phyloP scores from a whole-genome alignment of 2,329 filamentous ascomycete genomes.

The Venturia nashicola region DNA sequence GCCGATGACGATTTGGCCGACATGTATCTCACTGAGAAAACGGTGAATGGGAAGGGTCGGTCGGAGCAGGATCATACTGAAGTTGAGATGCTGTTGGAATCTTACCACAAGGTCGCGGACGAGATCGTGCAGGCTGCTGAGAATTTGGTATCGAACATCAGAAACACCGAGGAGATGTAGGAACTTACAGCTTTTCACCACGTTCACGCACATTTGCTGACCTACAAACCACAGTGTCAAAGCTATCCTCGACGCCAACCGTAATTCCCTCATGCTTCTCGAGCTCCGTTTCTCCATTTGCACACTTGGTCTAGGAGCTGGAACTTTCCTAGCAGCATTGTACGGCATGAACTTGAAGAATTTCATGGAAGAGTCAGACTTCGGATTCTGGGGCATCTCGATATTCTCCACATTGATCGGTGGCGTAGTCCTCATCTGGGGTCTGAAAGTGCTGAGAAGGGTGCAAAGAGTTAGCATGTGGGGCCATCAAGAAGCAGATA shows the following conservation, averaged over 20 bases:
- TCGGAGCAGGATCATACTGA: conserved; percentile 85
- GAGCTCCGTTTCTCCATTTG: conserved; percentile 95
- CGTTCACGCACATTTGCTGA: conserved; percentile 12
- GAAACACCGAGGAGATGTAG: conserved; percentile 96
- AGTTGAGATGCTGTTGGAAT: conserved; percentile 92
- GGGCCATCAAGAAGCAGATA: conserved; percentile 25
- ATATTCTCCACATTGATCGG: conserved; percentile 59
- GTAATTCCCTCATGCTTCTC: conserved; percentile 93
- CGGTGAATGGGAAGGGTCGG: conserved; percentile 51
- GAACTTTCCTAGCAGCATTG: conserved; percentile 93
- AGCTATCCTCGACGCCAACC: conserved; percentile 93
- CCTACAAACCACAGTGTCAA: conserved; percentile 54
- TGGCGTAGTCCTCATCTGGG: conserved; percentile 68
- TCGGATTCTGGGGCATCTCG: conserved; percentile 72
- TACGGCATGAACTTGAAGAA: conserved; percentile 99
- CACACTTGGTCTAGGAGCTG: conserved; percentile 85
- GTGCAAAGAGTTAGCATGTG: conserved; percentile 87
- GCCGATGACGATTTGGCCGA: conserved; percentile 87
- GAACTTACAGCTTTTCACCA: conserved; percentile 25
- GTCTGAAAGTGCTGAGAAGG: conserved; percentile 68
- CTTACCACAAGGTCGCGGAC: conserved; percentile 94
- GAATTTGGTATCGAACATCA: conserved; percentile 85
- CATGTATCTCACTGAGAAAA: conserved; percentile 93
- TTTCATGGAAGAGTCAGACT: conserved; percentile 87
- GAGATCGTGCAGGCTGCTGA: conserved; percentile 94